Evolutionary conservation across 2,329 filamentous ascomycete genomes (phyloP).

Genomic region (Aspergillus terreus): DNA sequence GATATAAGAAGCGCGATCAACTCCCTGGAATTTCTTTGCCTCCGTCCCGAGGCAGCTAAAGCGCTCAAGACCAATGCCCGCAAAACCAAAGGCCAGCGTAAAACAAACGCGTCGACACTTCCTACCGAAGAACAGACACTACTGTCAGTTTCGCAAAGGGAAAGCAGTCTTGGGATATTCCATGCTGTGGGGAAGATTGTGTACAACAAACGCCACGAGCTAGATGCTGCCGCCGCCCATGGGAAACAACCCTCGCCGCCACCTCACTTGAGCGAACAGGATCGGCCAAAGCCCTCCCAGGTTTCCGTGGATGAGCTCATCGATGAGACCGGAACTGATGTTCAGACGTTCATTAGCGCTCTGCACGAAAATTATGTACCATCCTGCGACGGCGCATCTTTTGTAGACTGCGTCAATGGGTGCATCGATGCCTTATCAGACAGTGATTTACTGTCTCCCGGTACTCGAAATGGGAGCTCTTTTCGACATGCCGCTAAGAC

Average conservation of each 20-base stretch:
- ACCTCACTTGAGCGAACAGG: slow-evolving; percentile 53
- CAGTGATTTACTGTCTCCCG: slow-evolving; percentile 77
- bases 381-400: slow-evolving; percentile 66
- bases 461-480: slow-evolving; percentile 35
- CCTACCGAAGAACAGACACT: slow-evolving; percentile 75
- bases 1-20: slow-evolving; percentile 92
- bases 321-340: slow-evolving; percentile 90
- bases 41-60: slow-evolving; percentile 71
- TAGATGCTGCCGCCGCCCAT: slow-evolving; percentile 29
- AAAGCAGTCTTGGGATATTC: slow-evolving; percentile 88
- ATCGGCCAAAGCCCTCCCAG: slow-evolving; percentile 60
- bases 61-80: slow-evolving; percentile 71
- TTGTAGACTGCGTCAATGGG: slow-evolving; percentile 74
- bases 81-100: slow-evolving; percentile 60
- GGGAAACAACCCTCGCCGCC: slow-evolving; percentile 56
- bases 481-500: slow-evolving; percentile 52
- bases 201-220: slow-evolving; percentile 82
- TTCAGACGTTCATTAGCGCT: slow-evolving; percentile 81
- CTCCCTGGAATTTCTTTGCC: slow-evolving; percentile 84
- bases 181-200: slow-evolving; percentile 94
- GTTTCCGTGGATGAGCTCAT: slow-evolving; percentile 73
- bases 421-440: slow-evolving; percentile 86
- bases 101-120: slow-evolving; percentile 54
- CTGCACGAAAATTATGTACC: slow-evolving; percentile 90
- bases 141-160: slow-evolving; percentile 77